Conservation (phyloP, 345 rosid species). For the Boechera retrofracta region DNA sequence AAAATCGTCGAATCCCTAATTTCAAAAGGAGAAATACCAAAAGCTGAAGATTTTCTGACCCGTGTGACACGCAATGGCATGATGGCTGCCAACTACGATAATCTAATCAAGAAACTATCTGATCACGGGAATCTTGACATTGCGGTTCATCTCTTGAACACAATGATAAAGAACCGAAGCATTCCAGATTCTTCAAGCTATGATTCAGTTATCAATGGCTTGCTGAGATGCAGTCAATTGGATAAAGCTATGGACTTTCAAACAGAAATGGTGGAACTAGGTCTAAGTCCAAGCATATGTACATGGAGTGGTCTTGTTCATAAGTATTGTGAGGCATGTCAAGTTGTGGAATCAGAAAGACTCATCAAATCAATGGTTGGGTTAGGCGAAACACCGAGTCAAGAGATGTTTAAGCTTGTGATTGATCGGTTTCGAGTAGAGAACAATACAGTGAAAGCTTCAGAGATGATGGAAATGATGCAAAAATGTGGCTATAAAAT, state of each 20-base stretch:
- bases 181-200: constrained; percentile 60
- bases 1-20: constrained; percentile 56
- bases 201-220: constrained; percentile 56
- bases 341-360: constrained; percentile 59
- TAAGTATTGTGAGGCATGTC: constrained; percentile 51
- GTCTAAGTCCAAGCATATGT: constrained; percentile 58
- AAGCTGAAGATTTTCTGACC: constrained; percentile 64
- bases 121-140: constrained; percentile 47
- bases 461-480: constrained; percentile 68
- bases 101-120: constrained; percentile 62
- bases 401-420: constrained; percentile 56
- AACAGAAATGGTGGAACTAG: constrained; percentile 62
- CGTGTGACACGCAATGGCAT: constrained; percentile 49
- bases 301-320: constrained; percentile 56
- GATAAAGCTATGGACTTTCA: constrained; percentile 65
- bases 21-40: constrained; percentile 49
- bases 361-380: constrained; percentile 55
- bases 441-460: constrained; percentile 64
- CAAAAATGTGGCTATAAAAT: constrained; percentile 62
- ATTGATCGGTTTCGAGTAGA: constrained; percentile 56
- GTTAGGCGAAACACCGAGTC: constrained; percentile 63
- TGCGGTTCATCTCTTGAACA: constrained; percentile 67
- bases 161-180: constrained; percentile 63
- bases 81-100: constrained; percentile 49
- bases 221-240: constrained; percentile 49